Evolutionary conservation across 2,329 filamentous ascomycete species (phyloP), one percentile per base, ranked within the genome.

Genomic region (Diaporthe capsici): DNA sequence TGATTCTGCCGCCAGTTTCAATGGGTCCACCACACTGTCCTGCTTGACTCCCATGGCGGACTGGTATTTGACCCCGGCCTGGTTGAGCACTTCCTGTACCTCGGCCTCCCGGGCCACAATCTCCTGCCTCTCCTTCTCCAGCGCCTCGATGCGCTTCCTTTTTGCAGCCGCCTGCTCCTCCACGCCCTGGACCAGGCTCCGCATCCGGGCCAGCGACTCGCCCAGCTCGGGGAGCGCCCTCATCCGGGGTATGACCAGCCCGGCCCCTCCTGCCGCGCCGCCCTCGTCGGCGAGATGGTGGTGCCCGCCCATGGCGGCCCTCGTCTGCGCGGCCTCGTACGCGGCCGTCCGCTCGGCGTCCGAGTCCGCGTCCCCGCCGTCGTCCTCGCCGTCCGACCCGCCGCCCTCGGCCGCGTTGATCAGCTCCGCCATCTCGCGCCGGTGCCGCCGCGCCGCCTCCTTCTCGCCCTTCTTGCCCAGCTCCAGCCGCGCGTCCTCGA

Each of bases 311-410:
- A 97, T 93, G n/a, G 95, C 96, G 4, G 94, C 94, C 28, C 94
- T 90, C 12, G 94, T 96, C 85, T 98, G 96, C 6, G 94, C 93
- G 15, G 92, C 91, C 83, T 98, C 96, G 84, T 98, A 98, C 0
- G 95, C 96, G 3, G 93, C 94, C 75, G 92, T 92, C 22, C 93
- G 90, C 81, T 93, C 92, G 0, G 91, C 92, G 60, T 93, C 91
- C 31, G 91, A 92, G 73, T 96, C 94, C n/a, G 34, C 65, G 4
- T 42, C 65, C 3, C 90, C 90, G 12, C 89, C 89, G 49, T 87
- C 87, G 1, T 34, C 42, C 15, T 9, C 15, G 12, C 47, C 47
- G 28, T 53, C 65, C 22, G 58, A 71, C 4, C 68, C 67, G 9
- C 42, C 74, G 28, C 73, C 75, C 49, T 77, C 75, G 3, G 95